Evolutionary conservation across 2,329 filamentous ascomycete genomes (phyloP).

Genomic region (Curvularia sp.): DNA sequence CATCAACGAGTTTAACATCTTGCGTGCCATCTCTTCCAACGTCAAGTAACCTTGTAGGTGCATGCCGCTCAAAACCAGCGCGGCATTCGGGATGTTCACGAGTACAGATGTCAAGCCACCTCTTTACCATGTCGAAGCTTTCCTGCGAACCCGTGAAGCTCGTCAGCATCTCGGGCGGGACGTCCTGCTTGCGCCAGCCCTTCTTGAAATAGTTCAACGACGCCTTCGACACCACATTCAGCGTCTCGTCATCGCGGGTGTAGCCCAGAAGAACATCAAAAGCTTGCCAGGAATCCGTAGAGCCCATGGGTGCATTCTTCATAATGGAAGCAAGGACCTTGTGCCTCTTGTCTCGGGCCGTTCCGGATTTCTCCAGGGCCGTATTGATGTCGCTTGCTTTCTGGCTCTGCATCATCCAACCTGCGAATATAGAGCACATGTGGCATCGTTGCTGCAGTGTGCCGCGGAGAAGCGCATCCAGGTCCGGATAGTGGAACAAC

Average conservation of each 20-base stretch:
- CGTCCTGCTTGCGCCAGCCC: background rate
- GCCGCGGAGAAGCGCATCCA: background rate
- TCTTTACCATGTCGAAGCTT: background rate
- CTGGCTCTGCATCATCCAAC: background rate
- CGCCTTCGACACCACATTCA: background rate
- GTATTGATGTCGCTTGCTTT: background rate
- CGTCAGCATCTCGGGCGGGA: background rate
- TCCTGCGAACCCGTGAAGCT: background rate
- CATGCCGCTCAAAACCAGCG: background rate
- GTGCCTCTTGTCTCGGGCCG: background rate
- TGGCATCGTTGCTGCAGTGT: background rate
- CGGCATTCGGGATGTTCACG: background rate
- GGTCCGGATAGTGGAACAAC: background rate
- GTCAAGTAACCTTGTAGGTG: background rate
- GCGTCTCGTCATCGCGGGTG: background rate
- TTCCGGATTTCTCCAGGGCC: background rate
- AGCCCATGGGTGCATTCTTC: background rate
- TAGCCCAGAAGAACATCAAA: background rate
- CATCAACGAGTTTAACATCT: background rate
- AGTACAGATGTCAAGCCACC: background rate
- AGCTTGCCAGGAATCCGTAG: background rate
- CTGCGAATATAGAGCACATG: background rate
- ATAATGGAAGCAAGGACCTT: background rate
- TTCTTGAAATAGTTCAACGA: background rate
- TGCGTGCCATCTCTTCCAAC: background rate